Base-by-base conservation (phyloP, 345 rosid genomes). In the Gossypium anomalum region DNA sequence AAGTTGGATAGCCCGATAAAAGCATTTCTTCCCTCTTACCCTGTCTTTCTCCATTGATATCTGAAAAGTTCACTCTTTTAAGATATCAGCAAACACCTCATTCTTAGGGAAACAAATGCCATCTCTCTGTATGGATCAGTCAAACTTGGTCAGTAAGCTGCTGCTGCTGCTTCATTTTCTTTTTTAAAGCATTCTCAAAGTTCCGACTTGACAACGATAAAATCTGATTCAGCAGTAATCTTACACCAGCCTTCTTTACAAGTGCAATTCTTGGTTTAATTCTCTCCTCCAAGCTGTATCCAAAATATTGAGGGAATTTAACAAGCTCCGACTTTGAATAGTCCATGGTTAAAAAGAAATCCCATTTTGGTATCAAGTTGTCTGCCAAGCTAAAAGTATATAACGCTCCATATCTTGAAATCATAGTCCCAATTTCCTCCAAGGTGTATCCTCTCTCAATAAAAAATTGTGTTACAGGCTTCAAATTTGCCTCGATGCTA, bases 261-360 rank as follows among this genome's bases (percentile, higher is more conserved):
- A 73, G 78, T 74, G 89, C 94, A 67, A 85, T 85, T 70, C 98
- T 83, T 15, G 98, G 97, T 82, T 90, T 94, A 76, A 94, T 90
- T 86, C 97, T 88, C 67, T 81, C 90, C 56, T 85, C 90, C 78
- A 94, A 84, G 76, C 94, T 94, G 70, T 92, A 94, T 63, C 98
- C 96, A 15, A 94, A 94, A 85, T 86, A 94, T 77, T 94, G 94
- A 41, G 97, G 98, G 67, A 92, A 92, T 77, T 92, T 92, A 29
- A 92, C 89, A 2, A 94, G 94, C 81, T 92, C 97, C 3, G 89
- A 79, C 22, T 76, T 88, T 2, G 90, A 80, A 81, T 90, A 94
- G 72, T 88, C 97, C 97, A 88, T 90, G 45, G 91, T 92, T 80
- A 89, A 81, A 87, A 89, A 94, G 81, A 87, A 94, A 52, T 94